Evolutionary conservation across 768 basidiomycete species (phyloP).

Genomic region (Suillus discolor): DNA sequence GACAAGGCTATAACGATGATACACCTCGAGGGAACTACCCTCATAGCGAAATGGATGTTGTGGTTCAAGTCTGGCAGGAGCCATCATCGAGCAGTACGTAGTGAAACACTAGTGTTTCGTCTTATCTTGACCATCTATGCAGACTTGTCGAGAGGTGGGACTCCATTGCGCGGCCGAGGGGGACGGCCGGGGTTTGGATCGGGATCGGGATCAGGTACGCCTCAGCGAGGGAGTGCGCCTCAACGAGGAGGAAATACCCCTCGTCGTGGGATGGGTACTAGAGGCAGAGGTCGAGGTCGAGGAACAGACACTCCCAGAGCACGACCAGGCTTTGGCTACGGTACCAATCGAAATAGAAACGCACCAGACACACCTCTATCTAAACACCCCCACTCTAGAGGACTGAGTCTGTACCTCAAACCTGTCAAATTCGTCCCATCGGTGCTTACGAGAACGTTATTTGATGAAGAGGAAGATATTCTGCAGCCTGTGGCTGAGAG

Average conservation of each 20-base stretch:
- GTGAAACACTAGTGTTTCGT: background rate
- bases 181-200: slow-evolving; percentile 16
- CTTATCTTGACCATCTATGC: slow-evolving; percentile 10
- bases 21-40: slow-evolving; percentile 21
- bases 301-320: slow-evolving; percentile 11
- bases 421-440: slow-evolving; percentile 74
- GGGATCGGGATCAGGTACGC: slow-evolving; percentile 8
- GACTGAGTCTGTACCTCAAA: slow-evolving; percentile 65
- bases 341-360: slow-evolving; percentile 18
- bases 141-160: slow-evolving; percentile 12
- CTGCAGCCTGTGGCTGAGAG: slow-evolving; percentile 55
- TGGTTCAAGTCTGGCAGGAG: slow-evolving; percentile 27
- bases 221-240: background rate
- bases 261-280: slow-evolving; percentile 13
- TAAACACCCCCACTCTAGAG: slow-evolving; percentile 52
- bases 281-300: slow-evolving; percentile 26
- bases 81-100: slow-evolving; percentile 19
- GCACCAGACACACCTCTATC: slow-evolving; percentile 53
- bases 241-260: background rate
- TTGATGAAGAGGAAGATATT: slow-evolving; percentile 64
- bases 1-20: background rate
- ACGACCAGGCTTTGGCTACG: slow-evolving; percentile 14
- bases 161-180: slow-evolving; percentile 12
- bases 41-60: slow-evolving; percentile 25
- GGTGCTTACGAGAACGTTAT: slow-evolving; percentile 47